These are phyloP conservation scores for Malus sieversii DNA, from an alignment of 306 rosid genomes.

Conservation along the genomic window DNA sequence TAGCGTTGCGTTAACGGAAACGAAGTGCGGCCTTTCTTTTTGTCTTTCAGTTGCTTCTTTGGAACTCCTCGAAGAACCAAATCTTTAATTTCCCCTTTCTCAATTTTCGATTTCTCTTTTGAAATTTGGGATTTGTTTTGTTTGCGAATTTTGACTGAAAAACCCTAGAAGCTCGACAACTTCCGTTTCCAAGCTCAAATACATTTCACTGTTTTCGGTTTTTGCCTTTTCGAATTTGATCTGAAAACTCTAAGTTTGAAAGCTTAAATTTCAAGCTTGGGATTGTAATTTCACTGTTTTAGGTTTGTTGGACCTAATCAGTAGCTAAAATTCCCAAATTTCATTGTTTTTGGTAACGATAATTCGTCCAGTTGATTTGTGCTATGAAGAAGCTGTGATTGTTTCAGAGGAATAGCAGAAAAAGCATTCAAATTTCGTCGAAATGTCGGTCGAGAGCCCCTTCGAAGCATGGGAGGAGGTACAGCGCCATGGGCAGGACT, in stretches of 20 bases:
- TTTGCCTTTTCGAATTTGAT: neutral
- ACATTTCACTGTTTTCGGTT: neutral
- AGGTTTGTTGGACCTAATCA: neutral
- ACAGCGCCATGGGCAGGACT: slow-evolving; percentile 91
- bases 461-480: slow-evolving; percentile 98
- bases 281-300: neutral
- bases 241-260: neutral
- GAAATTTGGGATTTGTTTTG: neutral
- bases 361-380: neutral
- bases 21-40: neutral
- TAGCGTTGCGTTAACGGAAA: neutral
- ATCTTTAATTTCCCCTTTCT: neutral
- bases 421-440: neutral
- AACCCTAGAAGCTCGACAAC: neutral
- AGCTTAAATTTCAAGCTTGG: neutral
- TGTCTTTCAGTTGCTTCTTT: neutral
- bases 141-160: neutral
- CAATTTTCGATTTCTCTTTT: neutral
- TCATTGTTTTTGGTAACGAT: neutral
- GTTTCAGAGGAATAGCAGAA: neutral
- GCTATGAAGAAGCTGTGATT: slow-evolving; percentile 25
- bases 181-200: neutral
- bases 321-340: neutral
- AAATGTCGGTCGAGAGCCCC: slow-evolving; percentile 82
- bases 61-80: neutral